These are phyloP conservation scores for Metarhizium humberi DNA, from an alignment of 2,329 filamentous ascomycete species.

Conservation along the genomic window DNA sequence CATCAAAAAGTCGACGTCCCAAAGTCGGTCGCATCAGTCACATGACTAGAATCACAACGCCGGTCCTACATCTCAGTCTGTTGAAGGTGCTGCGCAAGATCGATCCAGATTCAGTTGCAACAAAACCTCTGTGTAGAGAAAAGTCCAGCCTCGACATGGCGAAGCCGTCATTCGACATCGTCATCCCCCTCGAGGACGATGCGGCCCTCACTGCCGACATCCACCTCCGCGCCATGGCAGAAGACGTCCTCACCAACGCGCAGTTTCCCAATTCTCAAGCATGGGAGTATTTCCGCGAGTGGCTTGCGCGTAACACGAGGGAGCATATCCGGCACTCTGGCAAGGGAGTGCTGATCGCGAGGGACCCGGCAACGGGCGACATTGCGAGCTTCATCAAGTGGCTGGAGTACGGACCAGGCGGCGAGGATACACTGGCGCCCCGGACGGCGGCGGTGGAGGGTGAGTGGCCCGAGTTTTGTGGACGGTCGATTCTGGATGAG, in stretches of 20 bases:
- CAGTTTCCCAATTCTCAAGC: constrained; percentile 27
- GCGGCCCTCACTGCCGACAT: constrained; percentile 18
- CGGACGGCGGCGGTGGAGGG: constrained; percentile 13
- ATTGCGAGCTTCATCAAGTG: constrained; percentile 28
- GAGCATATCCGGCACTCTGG: constrained; percentile 16
- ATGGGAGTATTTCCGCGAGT: constrained; percentile 18
- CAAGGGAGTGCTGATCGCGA: constrained; percentile 25
- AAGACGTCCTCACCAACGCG: constrained; percentile 28
- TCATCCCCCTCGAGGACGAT: constrained; percentile 16
- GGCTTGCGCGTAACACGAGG: constrained; percentile 21
- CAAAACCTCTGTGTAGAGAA: too few species aligned
- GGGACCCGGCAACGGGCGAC: constrained; percentile 16
- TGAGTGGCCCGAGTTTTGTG: constrained; percentile 20
- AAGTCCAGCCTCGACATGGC: neutral
- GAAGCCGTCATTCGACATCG: constrained; percentile 13
- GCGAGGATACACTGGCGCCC: constrained; percentile 2
- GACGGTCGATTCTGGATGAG: constrained; percentile 21
- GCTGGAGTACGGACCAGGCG: constrained; percentile 17
- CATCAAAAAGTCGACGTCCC: neutral
- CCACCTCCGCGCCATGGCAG: constrained; percentile 29
- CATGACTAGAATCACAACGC: neutral
- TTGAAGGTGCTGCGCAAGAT: too few species aligned
- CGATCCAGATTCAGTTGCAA: too few species aligned
- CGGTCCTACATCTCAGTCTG: neutral
- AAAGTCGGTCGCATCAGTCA: neutral